Conservation (phyloP, 2,329 filamentous ascomycete species). For the Diaporthe vaccinii region DNA sequence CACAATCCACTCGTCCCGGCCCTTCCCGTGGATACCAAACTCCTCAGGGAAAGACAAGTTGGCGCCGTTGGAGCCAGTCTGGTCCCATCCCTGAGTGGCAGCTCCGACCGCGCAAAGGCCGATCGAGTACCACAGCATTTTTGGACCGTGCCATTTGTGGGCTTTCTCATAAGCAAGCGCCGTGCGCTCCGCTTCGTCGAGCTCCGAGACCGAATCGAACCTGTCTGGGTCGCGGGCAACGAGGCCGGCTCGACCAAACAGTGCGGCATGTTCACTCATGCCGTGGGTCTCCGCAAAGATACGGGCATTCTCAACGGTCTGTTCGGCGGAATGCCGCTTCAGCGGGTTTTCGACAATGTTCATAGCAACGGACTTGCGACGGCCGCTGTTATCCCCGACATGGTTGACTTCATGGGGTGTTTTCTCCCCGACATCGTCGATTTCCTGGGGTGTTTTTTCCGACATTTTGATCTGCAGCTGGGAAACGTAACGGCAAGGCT, state of each 20-base stretch:
- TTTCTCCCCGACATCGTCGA: neutral
- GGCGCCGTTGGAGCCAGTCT: conserved; percentile 55
- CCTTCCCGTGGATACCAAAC: conserved; percentile 59
- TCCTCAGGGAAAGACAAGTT: conserved; percentile 71
- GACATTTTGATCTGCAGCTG: conserved; percentile 20
- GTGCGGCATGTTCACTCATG: conserved; percentile 68
- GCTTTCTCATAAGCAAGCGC: conserved; percentile 72
- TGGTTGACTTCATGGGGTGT: conserved; percentile 4
- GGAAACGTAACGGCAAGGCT: neutral
- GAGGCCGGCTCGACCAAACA: conserved; percentile 78
- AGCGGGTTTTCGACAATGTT: conserved; percentile 53
- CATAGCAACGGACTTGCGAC: conserved; percentile 46
- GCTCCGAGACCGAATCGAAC: conserved; percentile 68
- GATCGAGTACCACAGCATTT: conserved; percentile 74
- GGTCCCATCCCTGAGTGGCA: conserved; percentile 64
- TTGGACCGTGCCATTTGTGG: conserved; percentile 77
- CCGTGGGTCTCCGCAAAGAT: conserved; percentile 73
- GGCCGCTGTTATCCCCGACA: conserved; percentile 30
- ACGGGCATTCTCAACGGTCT: conserved; percentile 68
- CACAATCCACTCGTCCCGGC: conserved; percentile 63
- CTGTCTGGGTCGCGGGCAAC: conserved; percentile 78
- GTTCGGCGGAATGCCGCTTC: conserved; percentile 51
- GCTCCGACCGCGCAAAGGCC: conserved; percentile 68
- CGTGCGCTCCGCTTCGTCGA: conserved; percentile 65
- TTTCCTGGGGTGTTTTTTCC: neutral